These are phyloP conservation scores for Puccinia coronata DNA, from an alignment of 1,284 basidiomycete species.

Conservation along the genomic window DNA sequence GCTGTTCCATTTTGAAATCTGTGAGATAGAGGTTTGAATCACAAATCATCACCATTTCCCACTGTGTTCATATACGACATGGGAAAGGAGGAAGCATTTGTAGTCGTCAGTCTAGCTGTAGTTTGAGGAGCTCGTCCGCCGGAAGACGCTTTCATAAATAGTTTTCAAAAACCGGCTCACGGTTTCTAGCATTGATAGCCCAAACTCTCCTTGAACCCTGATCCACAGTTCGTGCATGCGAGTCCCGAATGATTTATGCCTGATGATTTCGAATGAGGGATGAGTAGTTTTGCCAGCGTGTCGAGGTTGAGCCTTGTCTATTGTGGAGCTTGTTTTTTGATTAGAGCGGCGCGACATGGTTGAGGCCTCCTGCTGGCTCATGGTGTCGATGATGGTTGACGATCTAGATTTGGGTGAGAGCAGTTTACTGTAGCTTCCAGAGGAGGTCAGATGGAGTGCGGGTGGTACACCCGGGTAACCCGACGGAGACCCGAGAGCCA, in stretches of 20 bases:
- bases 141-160: not conserved
- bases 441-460: no score
- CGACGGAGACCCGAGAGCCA: no score
- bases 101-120: not conserved
- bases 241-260: conserved; percentile 48
- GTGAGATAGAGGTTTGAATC: not conserved
- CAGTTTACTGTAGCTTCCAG: no score
- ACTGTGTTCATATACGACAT: conserved; percentile 9
- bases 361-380: not conserved
- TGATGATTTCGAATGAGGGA: conserved; percentile 45
- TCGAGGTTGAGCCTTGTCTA: not conserved
- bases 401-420: no score
- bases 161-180: conserved; percentile 5
- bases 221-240: conserved; percentile 47
- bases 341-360: not conserved
- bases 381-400: not conserved
- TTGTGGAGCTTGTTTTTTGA: not conserved
- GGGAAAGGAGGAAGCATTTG: not conserved
- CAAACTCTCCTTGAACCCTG: conserved; percentile 48
- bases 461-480: no score
- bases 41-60: conserved; percentile 48
- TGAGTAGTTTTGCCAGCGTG: conserved; percentile 13
- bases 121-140: not conserved
- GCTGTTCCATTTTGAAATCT: not conserved
- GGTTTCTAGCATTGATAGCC: conserved; percentile 48